These are phyloP conservation scores for Dictyostelium intermedium DNA, from an alignment of 78 protist species.

Conservation along the genomic window DNA sequence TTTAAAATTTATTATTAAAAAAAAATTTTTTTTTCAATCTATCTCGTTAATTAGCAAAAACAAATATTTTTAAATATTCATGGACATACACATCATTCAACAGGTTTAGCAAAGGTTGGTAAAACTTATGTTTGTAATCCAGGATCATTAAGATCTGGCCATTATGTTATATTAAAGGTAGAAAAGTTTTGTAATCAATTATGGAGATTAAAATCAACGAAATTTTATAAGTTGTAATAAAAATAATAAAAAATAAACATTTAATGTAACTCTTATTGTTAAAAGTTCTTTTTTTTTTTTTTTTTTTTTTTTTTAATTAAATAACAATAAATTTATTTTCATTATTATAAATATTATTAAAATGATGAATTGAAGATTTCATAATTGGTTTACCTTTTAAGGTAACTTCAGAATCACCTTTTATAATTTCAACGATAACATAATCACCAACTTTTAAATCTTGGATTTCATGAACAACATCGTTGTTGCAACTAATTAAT, in stretches of 20 bases:
- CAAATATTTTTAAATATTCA: constrained; percentile 47
- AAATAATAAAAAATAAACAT: neutral
- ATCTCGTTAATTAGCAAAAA: neutral
- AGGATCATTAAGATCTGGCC: constrained; percentile 39
- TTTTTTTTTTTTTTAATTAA: neutral
- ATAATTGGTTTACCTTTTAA: constrained; percentile 42
- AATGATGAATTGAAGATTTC: constrained; percentile 41
- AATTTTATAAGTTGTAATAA: constrained; percentile 10
- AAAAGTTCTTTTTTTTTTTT: neutral
- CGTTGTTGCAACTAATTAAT: neutral
- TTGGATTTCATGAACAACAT: neutral
- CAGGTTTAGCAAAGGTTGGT: constrained; percentile 27
- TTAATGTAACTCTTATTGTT: neutral
- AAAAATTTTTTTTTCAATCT: neutral
- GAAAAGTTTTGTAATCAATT: constrained; percentile 11
- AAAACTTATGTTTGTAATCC: constrained; percentile 42
- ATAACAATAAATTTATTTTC: neutral
- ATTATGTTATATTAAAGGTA: constrained; percentile 8
- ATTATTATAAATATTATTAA: neutral
- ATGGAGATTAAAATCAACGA: constrained; percentile 30
- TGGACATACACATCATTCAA: constrained; percentile 67
- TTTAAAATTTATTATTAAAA: neutral
- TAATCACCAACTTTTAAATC: constrained; percentile 51
- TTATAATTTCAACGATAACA: constrained; percentile 35
- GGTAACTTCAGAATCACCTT: constrained; percentile 29